Evolutionary conservation across 768 basidiomycete genomes (phyloP).

Genomic region (Leucogyrophana mollusca): DNA sequence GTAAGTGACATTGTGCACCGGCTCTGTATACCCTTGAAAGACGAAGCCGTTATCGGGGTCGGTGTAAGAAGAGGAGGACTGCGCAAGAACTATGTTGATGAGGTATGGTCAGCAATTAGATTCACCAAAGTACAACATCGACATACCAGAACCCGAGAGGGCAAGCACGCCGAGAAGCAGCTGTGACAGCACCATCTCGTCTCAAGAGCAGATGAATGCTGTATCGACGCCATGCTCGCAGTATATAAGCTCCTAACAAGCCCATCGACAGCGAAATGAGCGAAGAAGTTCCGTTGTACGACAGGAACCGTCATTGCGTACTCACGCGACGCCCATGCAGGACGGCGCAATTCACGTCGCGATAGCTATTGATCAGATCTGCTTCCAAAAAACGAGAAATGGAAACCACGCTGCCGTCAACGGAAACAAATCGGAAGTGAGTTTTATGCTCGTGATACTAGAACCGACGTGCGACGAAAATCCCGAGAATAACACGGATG

Average conservation of each 20-base stretch:
- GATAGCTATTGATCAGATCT: too few relatives aligned
- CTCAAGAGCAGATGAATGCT: not conserved
- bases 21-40: slow-evolving; percentile 39
- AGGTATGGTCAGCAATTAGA: not conserved
- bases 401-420: not conserved
- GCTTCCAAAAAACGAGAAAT: not conserved
- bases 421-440: not conserved
- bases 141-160: slow-evolving; percentile 38
- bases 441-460: not conserved
- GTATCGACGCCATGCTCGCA: too few relatives aligned
- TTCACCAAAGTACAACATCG: not conserved
- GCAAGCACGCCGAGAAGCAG: slow-evolving; percentile 36
- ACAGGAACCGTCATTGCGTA: not conserved
- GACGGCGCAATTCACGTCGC: too few relatives aligned
- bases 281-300: not conserved
- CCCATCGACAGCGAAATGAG: not conserved
- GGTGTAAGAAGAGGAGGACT: slow-evolving; percentile 40
- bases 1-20: slow-evolving; percentile 33
- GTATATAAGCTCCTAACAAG: not conserved
- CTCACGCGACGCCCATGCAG: not conserved
- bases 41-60: slow-evolving; percentile 57
- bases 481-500: too few relatives aligned
- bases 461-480: too few relatives aligned
- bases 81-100: slow-evolving; percentile 36
- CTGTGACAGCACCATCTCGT: slow-evolving; percentile 15